Evolutionary conservation across 176 grass and related monocot genomes (phyloP).

Genomic region (Otatea glauca): DNA sequence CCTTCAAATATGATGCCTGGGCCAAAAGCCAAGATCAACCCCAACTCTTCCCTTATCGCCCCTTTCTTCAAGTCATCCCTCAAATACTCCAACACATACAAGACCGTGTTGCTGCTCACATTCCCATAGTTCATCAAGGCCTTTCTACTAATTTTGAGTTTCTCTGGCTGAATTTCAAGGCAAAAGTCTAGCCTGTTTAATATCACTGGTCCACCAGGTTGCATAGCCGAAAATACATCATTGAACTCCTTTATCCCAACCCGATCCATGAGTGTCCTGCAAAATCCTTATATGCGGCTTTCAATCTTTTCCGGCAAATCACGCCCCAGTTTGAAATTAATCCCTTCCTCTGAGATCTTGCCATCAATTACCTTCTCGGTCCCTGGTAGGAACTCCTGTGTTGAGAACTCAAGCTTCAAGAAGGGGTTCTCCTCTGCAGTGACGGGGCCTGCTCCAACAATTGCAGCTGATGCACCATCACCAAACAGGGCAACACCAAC

Average conservation of each 20-base stretch:
- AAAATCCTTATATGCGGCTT: constrained; percentile 74
- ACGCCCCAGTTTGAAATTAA: constrained; percentile 83
- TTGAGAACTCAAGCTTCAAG: constrained; percentile 71
- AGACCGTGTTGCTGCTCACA: constrained; percentile 83
- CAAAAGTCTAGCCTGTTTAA: constrained; percentile 70
- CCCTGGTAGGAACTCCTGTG: constrained; percentile 60
- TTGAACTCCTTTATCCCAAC: constrained; percentile 72
- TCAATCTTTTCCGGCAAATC: constrained; percentile 76
- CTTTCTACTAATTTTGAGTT: constrained; percentile 71
- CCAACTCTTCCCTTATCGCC: constrained; percentile 68
- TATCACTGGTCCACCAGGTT: constrained; percentile 83
- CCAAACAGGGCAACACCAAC: constrained; percentile 89
- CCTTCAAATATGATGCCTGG: constrained; percentile 24
- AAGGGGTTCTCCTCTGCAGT: constrained; percentile 62
- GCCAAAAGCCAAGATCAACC: constrained; percentile 82
- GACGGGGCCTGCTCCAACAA: constrained; percentile 72
- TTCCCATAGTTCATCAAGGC: constrained; percentile 83
- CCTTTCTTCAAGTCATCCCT: constrained; percentile 76
- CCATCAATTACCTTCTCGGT: constrained; percentile 80
- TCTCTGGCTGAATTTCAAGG: constrained; percentile 62
- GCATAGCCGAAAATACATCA: constrained; percentile 83
- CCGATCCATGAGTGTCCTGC: constrained; percentile 59
- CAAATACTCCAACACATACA: constrained; percentile 51
- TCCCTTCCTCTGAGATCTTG: constrained; percentile 76
- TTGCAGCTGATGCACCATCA: constrained; percentile 77